Conservation (phyloP, 2,329 filamentous ascomycete species). For the Aspergillus unguis region DNA sequence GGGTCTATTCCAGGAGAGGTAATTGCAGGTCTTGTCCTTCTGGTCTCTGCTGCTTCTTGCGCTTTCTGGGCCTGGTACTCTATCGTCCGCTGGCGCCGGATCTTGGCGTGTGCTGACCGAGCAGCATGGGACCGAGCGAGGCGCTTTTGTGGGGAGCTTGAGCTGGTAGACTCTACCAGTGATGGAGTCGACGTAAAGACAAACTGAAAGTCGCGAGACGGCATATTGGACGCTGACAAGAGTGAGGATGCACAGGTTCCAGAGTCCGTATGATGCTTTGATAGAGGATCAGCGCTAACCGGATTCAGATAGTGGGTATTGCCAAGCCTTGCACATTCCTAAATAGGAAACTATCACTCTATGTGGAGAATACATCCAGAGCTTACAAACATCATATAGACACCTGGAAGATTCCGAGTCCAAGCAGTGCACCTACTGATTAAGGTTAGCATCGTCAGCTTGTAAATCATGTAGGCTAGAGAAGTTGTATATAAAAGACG, state of each 20-base stretch:
- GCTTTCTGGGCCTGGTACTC: slow-evolving; percentile 20
- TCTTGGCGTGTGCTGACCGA: slow-evolving; percentile 18
- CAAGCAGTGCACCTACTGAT: too few relatives aligned
- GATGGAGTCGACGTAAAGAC: neutral
- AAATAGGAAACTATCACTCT: neutral
- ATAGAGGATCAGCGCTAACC: neutral
- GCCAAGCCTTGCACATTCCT: slow-evolving; percentile 10
- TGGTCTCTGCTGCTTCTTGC: neutral
- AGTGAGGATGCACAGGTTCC: neutral
- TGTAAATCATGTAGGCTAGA: neutral
- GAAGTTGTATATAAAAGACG: neutral
- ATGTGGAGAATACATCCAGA: neutral
- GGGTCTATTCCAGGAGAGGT: neutral
- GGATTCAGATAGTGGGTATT: neutral
- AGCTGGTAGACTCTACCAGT: neutral
- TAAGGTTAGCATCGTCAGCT: neutral
- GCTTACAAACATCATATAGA: neutral
- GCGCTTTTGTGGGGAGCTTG: slow-evolving; percentile 6
- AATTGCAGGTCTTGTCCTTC: fast-evolving
- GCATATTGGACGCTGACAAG: neutral
- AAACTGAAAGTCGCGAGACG: neutral
- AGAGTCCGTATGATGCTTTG: too few relatives aligned
- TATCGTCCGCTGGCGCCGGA: slow-evolving; percentile 16
- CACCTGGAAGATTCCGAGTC: too few relatives aligned
- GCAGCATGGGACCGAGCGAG: slow-evolving; percentile 20